Base-by-base conservation (phyloP, 768 basidiomycete species). In the Lactifluus piperatus region DNA sequence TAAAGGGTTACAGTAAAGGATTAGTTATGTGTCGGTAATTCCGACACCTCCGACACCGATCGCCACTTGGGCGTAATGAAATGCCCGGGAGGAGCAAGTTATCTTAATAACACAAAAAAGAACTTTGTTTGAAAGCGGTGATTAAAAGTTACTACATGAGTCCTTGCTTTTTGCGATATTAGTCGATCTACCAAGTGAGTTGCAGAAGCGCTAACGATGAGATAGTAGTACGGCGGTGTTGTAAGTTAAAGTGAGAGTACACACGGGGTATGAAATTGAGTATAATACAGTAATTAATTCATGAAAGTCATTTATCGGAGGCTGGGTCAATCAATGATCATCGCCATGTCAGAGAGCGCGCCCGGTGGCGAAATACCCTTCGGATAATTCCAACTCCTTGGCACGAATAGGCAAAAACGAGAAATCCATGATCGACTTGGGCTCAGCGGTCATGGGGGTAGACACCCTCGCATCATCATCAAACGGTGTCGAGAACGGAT, bases 401-500 rank as follows among this genome's bases (percentile, higher is more conserved):
- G 49, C 36, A 37, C 34, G 45, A 20, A 51, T 6, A 22, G 59
- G 54, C 7, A 51, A 3, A 16, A 60, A 60, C 22, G 59, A 56
- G 50, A 60, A 47, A 26, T 47, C 50, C 18, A 22, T 29, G 3
- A 58, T 46, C 2, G 57, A 58, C 10, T 34, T 8, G 3, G 34
- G 34, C 20, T 20, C 16, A 9, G 51, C 47, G 1, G 62, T 51
- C 43, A 57, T 50, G 5, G 60, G 54, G 18, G 29, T 53, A 37
- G 41, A 8, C 34, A 62, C 56, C 22, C 39, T 43, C 45, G 63
- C 63, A 68, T 87, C 85, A 67, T 88, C 87, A 69, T 90, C 88
- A 70, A 90, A 90, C 8, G 88, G 88, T 51, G 87, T 88, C 57
- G 81, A 78, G 67, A 90, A 90, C 53, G 88, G 88, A 67, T 81